These are phyloP conservation scores for Pisolithus sp. DNA, from an alignment of 768 basidiomycete species.

Conservation along the genomic window DNA sequence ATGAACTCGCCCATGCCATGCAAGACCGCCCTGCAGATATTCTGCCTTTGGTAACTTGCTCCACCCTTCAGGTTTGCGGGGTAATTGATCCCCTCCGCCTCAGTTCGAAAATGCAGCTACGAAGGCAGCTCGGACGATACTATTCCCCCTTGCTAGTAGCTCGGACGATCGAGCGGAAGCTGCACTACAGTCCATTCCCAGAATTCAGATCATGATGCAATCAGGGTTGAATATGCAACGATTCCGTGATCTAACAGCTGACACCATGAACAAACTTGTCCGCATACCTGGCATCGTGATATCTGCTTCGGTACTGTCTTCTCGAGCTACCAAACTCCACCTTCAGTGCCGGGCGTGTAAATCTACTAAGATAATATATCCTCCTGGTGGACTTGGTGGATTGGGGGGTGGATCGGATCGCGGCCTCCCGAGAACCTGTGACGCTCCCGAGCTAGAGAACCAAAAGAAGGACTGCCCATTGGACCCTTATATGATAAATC, in stretches of 20 bases:
- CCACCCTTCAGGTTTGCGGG: neutral
- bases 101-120: constrained; percentile 92
- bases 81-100: neutral
- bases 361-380: constrained; percentile 70
- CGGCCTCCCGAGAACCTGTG: constrained; percentile 83
- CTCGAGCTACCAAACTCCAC: constrained; percentile 86
- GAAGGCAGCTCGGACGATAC: constrained; percentile 73
- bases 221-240: constrained; percentile 92
- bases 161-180: constrained; percentile 40
- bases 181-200: constrained; percentile 49
- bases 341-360: constrained; percentile 92
- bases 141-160: constrained; percentile 68
- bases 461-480: constrained; percentile 92
- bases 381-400: constrained; percentile 74
- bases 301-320: constrained; percentile 88
- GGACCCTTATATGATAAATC: constrained; percentile 93
- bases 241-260: constrained; percentile 89
- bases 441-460: constrained; percentile 71
- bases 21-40: constrained; percentile 88
- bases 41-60: constrained; percentile 65
- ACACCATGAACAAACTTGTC: constrained; percentile 93
- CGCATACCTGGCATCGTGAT: constrained; percentile 98
- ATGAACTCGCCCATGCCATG: constrained; percentile 86
- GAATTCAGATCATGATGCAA: constrained; percentile 80
- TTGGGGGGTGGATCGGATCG: constrained; percentile 81